Evolutionary conservation across 1,284 basidiomycete species (phyloP).

Genomic region (Ustilago bromivora): DNA sequence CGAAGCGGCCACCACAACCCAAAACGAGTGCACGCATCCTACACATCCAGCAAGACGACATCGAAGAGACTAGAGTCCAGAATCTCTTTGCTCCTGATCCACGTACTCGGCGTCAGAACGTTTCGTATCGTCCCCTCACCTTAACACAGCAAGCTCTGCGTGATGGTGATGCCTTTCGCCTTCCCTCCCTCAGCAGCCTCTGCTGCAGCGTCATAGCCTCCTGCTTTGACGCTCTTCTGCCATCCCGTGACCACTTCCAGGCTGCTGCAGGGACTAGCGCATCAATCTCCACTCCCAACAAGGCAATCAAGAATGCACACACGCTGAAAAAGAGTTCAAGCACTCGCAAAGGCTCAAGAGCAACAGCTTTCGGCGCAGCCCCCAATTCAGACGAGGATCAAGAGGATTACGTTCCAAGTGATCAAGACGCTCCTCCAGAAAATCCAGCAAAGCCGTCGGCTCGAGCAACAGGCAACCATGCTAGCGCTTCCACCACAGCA

Average conservation of each 20-base stretch:
- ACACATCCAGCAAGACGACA: slow-evolving; percentile 34
- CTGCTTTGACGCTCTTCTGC: slow-evolving; percentile 36
- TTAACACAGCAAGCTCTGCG: slow-evolving; percentile 27
- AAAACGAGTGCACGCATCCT: slow-evolving; percentile 32
- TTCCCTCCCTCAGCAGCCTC: slow-evolving; percentile 24
- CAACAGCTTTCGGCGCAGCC: slow-evolving; percentile 32
- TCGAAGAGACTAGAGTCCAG: slow-evolving; percentile 33
- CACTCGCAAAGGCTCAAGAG: slow-evolving; percentile 21
- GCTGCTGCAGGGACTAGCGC: slow-evolving; percentile 12
- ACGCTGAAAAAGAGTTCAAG: not conserved
- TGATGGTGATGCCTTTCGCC: slow-evolving; percentile 19
- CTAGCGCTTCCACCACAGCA: not conserved
- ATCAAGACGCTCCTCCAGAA: not conserved
- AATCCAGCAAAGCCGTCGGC: not conserved
- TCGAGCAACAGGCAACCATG: slow-evolving; percentile 16
- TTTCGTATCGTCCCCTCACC: slow-evolving; percentile 30
- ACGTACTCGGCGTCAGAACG: slow-evolving; percentile 23
- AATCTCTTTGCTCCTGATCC: slow-evolving; percentile 34
- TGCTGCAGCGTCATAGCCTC: slow-evolving; percentile 30
- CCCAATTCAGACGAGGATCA: slow-evolving; percentile 39
- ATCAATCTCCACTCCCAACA: not conserved
- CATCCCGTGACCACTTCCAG: slow-evolving; percentile 33
- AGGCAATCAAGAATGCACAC: slow-evolving; percentile 13
- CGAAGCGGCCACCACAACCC: slow-evolving; percentile 21
- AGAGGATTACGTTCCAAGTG: slow-evolving; percentile 39